These are phyloP conservation scores for Apophysomyces trapeziformis DNA, from an alignment of 371 early-diverging fungal genomes.

Conservation along the genomic window DNA sequence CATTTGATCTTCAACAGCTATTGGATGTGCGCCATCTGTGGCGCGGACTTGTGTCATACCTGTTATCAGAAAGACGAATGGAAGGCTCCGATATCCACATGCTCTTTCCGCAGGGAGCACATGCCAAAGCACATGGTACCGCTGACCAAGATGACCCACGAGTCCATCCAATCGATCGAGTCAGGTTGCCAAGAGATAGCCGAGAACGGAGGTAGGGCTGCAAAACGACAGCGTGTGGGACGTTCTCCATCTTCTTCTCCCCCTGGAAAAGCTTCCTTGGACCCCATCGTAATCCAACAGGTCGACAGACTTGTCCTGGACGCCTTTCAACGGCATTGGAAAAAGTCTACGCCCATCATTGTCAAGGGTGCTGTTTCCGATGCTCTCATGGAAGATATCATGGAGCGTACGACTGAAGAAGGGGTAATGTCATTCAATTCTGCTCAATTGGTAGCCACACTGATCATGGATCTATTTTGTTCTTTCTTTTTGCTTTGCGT, in stretches of 20 bases:
- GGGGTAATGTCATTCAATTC: neutral
- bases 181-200: neutral
- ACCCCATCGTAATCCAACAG: neutral
- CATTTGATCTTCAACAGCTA: constrained; percentile 25
- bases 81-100: neutral
- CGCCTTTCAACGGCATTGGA: neutral
- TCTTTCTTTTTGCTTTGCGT: neutral
- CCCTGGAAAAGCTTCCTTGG: neutral
- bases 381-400: neutral
- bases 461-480: too few relatives aligned
- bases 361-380: neutral
- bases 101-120: neutral
- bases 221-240: neutral
- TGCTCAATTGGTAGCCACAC: neutral
- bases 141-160: neutral
- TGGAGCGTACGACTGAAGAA: neutral
- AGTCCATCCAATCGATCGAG: neutral
- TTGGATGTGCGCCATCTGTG: constrained; percentile 5
- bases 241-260: neutral
- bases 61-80: neutral
- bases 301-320: neutral
- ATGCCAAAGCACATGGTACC: neutral
- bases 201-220: neutral
- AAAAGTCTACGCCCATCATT: neutral
- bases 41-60: neutral